Conservation (phyloP, 2,329 filamentous ascomycete genomes). For the Phyllosticta citribraziliensis region DNA sequence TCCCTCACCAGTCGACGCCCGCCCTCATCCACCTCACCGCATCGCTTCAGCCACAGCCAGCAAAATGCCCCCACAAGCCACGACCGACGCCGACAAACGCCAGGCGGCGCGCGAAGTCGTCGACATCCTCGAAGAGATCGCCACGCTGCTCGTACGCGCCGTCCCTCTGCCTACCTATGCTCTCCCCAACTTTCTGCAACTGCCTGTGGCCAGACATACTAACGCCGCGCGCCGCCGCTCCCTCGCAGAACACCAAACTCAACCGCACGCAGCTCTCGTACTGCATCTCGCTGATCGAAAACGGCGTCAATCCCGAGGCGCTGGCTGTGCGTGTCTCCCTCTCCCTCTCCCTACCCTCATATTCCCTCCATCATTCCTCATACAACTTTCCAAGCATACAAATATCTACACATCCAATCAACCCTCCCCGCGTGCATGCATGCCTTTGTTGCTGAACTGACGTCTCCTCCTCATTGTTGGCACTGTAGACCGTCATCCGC, state of each 20-base stretch:
- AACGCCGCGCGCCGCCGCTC: neutral
- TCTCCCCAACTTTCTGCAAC: too few species aligned
- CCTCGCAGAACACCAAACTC: slow-evolving; percentile 73
- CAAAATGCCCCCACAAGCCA: slow-evolving; percentile 18
- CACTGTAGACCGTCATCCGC: slow-evolving; percentile 47
- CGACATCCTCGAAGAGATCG: slow-evolving; percentile 74
- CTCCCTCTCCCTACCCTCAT: neutral
- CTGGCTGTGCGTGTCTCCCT: slow-evolving; percentile 59
- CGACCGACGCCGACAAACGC: slow-evolving; percentile 49
- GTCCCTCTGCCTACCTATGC: neutral
- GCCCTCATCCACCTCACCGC: too few species aligned
- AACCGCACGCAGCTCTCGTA: slow-evolving; percentile 85
- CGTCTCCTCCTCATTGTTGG: slow-evolving; percentile 39
- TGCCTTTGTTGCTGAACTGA: too few species aligned
- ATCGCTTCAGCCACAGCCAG: neutral
- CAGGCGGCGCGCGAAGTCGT: slow-evolving; percentile 72
- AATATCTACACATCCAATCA: neutral
- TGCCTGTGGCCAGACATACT: too few species aligned
- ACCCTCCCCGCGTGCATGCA: too few species aligned
- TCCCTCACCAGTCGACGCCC: neutral
- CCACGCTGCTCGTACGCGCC: slow-evolving; percentile 69
- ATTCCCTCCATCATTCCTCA: neutral
- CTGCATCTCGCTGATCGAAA: slow-evolving; percentile 94
- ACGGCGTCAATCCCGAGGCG: slow-evolving; percentile 91
- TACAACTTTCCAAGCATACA: neutral